Conservation (phyloP, 2,329 filamentous ascomycete species). For the Fusarium sp. region DNA sequence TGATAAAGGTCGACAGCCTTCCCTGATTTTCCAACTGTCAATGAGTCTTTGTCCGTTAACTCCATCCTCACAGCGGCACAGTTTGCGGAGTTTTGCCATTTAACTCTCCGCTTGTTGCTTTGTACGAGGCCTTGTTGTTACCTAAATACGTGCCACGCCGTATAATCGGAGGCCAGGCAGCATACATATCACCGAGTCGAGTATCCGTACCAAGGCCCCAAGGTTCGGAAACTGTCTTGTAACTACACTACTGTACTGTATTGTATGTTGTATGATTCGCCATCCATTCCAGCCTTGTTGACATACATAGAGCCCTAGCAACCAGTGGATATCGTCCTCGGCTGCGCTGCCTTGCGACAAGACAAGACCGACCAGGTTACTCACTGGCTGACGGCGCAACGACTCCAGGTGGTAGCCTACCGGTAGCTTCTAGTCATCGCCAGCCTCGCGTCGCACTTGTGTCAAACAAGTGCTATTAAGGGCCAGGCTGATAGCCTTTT, state of each 20-base stretch:
- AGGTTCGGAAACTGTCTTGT: slow-evolving; percentile 25
- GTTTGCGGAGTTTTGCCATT: slow-evolving; percentile 22
- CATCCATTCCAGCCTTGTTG: slow-evolving; percentile 37
- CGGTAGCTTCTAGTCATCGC: slow-evolving; percentile 8
- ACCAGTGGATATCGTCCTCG: slow-evolving; percentile 24
- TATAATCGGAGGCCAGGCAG: slow-evolving; percentile 21
- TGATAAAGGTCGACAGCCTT: slow-evolving; percentile 27
- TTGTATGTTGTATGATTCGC: slow-evolving; percentile 9
- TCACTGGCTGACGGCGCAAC: slow-evolving; percentile 23
- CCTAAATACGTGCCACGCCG: slow-evolving; percentile 11
- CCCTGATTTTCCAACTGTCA: slow-evolving; percentile 5
- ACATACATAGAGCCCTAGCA: slow-evolving; percentile 27
- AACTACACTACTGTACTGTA: background rate
- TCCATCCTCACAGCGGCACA: slow-evolving; percentile 12
- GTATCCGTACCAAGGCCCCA: background rate
- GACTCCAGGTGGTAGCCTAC: slow-evolving; percentile 28
- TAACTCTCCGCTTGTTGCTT: slow-evolving; percentile 6
- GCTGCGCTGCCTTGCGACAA: slow-evolving; percentile 29
- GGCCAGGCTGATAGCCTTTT: slow-evolving; percentile 32
- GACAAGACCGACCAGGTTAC: slow-evolving; percentile 12
- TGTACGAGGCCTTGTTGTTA: slow-evolving; percentile 6
- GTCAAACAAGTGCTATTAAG: slow-evolving; percentile 27
- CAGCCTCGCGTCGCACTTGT: slow-evolving; percentile 39
- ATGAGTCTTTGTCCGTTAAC: slow-evolving; percentile 3
- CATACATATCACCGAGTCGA: background rate